Conservation (phyloP, 2,329 filamentous ascomycete species). For the Penicillium paneum region DNA sequence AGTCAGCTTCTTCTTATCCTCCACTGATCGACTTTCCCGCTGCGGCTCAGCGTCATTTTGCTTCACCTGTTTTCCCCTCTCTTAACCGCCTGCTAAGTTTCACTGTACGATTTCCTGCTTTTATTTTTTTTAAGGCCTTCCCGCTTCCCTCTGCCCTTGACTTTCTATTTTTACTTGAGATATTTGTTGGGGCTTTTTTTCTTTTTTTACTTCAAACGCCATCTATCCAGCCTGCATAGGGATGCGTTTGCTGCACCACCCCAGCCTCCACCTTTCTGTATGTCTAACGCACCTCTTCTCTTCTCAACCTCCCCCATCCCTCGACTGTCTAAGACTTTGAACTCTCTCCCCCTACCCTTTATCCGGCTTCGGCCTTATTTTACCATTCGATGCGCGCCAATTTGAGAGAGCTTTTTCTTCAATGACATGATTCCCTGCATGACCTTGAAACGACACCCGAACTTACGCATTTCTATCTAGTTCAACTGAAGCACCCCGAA, state of each 20-base stretch:
- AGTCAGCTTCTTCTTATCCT: constrained; percentile 21
- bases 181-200: not conserved
- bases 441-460: constrained; percentile 6
- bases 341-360: constrained; percentile 32
- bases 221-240: constrained; percentile 19
- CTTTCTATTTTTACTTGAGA: constrained; percentile 14
- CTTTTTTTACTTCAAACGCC: constrained; percentile 14
- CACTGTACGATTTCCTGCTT: constrained; percentile 5
- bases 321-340: constrained; percentile 9
- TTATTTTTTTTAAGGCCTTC: constrained; percentile 12
- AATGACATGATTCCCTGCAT: constrained; percentile 9
- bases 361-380: constrained; percentile 19
- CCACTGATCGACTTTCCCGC: constrained; percentile 27
- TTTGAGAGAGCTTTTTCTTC: constrained; percentile 18
- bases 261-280: constrained; percentile 23
- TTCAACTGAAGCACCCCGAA: constrained; percentile 3
- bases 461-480: constrained; percentile 6
- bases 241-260: constrained; percentile 28
- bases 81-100: constrained; percentile 5
- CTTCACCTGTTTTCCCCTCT: constrained; percentile 10
- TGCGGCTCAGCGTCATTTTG: constrained; percentile 27
- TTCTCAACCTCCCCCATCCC: constrained; percentile 10
- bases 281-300: constrained; percentile 3
- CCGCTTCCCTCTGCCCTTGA: constrained; percentile 5
- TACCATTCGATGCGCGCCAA: constrained; percentile 16